Base-by-base conservation (phyloP, 768 basidiomycete genomes). In the Crassisporium funariophilum region DNA sequence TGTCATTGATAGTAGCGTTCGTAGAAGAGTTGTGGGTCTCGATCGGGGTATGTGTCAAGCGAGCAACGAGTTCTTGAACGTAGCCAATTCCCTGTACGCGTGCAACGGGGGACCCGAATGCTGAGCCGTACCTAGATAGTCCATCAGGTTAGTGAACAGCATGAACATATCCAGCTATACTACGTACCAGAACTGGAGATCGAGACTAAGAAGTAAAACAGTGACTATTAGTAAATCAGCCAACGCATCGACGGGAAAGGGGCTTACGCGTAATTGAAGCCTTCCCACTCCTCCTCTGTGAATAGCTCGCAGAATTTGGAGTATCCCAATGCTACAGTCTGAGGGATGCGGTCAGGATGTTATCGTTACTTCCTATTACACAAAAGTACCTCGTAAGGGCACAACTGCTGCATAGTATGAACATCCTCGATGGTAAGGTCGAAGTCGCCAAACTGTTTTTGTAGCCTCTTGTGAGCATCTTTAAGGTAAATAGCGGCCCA, bases 251-350 rank as follows among this genome's bases (percentile, higher is more conserved):
- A 7, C 23, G n/a, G 12, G 17, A 35, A 40, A 21, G 1, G 6
- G 19, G n/a, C 86, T 46, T 54, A 90, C 81, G 86, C 76, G 52
- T 97, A 95, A 62, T 91, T 80, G 63, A 93, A 95, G 0, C 91
- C 91, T 61, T 89, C 85, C 94, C 93, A 98, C 66, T 97, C 94
- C 35, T 90, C 83, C 57, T 86, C 78, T 0, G 91, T 92, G 66
- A 98, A 98, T 2, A 97, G 71, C 45, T 84, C 83, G 53, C 93
- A 98, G 69, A 95, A 98, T 53, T 84, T 86, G 12, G 91, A 93
- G 61, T 91, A 95, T 7, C 91, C 93, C 9, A 95, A 75, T 0
- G 91, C 88, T 35, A 95, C 95, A 13, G 95, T 94, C 88, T 90
- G 15, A 23, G 20, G 38, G 15, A 41, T 9, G 5, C 25, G 11